Evolutionary conservation across 2,329 filamentous ascomycete genomes (phyloP), one percentile per base, ranked within the genome.

Genomic region (Cercospora sp.): DNA sequence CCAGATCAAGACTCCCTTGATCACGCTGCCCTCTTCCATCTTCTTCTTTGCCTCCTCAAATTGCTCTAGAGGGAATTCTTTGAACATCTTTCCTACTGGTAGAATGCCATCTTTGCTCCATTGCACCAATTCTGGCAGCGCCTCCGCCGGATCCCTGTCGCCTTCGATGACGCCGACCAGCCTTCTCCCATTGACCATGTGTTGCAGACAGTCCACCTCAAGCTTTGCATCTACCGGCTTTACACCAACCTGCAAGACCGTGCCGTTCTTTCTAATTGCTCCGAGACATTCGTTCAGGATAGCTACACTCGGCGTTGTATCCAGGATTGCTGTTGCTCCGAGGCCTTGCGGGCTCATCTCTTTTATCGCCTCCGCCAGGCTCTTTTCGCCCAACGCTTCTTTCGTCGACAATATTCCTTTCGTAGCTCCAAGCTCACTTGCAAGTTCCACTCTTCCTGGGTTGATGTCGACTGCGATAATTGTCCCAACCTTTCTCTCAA

Each of bases 381-480:
- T 64, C 58, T 66, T 66, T 3, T 51, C 66, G 7, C 37, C 60
- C 30, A 73, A 26, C 8, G 63, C 64, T 18, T 70, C 69, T 55
- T 66, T 63, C 5, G 67, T 49, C 28, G 66, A 68, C 63, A 69
- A 57, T 30, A 71, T 30, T 13, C 66, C 67, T 0, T 59, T 58
- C 6, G 82, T 84, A 3, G 84, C 84, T 26, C 84, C 84, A 12
- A 84, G 76, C 45, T 78, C 76, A 21, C 73, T 79, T 0, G 84
- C 83, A 24, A 85, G 70, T 26, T 79, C 77, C 12, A 86, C 75
- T 21, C 82, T 78, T 4, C 73, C 72, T 7, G 79, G 74, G 12
- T 84, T 77, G 9, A 84, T 75, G 69, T 86, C 84, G 7, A 85
- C 78, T 5, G 80, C 84, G 9, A 86, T 81, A 61, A 86, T 79